Base-by-base conservation (phyloP, 2,329 filamentous ascomycete genomes). In the Pseudocercospora pini-densiflorae region DNA sequence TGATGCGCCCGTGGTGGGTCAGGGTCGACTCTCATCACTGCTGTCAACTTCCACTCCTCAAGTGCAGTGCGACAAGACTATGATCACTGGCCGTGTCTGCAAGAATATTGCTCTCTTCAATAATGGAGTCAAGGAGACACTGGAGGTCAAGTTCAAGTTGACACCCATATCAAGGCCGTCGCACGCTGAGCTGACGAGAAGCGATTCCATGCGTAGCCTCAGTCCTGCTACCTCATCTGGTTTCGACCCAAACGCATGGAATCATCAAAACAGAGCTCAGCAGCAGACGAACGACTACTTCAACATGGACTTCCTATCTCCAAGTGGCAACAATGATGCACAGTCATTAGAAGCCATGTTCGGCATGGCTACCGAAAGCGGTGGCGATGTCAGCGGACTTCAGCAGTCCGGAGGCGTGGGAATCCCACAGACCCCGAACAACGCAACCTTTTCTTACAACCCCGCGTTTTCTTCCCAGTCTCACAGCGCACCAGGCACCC, bases 61-160 rank as follows among this genome's bases (percentile, higher is more conserved):
- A 14, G 84, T 84, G 59, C 84, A 88, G 63, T 85, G 89, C 72
- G 88, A 88, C 12, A 88, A 90, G 75, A 85, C 87, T 36, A 83
- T 93, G 80, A 90, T 99, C 70, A 97, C 94, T 7, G 95, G 95
- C 64, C 90, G 93, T 36, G 92, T 99, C 62, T 93, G 92, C 75
- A 92, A 91, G 76, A 97, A 97, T 77, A 81, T 93, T 53, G 92
- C 91, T 9, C 84, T 97, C 24, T 97, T 98, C 77, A 89, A 89
- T 45, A 92, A 91, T 74, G 93, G 92, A 33, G 86, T 90, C 66
- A 91, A 90, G 72, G 94, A 98, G 79, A 98, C 92, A 0, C 82
- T 99, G 66, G 95, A 99, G 81, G 94, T 99, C 71, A 97, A 91
- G 78, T 84, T 99, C 68, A 93, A 92, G 76, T 84, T 99, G 64